These are phyloP conservation scores for Phytophthora constricta DNA, from an alignment of 352 stramenopile species.

Conservation along the genomic window DNA sequence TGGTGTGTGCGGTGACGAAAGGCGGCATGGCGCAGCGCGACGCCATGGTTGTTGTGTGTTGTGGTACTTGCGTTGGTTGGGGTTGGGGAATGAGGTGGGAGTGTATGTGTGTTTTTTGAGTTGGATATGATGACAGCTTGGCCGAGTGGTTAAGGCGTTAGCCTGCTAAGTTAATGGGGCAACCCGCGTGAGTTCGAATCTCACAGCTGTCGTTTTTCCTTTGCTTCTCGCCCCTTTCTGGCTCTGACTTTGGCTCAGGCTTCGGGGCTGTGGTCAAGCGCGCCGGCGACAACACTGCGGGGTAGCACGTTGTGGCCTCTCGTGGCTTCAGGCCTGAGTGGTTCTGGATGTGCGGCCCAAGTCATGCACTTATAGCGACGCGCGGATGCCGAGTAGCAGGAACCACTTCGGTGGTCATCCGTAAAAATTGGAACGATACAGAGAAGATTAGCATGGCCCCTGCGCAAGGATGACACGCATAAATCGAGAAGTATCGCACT, in stretches of 20 bases:
- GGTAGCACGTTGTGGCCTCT: not conserved
- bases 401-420: slow-evolving; percentile 53
- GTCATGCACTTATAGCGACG: not conserved
- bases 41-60: too few relatives aligned
- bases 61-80: not conserved
- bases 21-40: too few relatives aligned
- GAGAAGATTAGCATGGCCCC: slow-evolving; percentile 46
- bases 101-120: slow-evolving; percentile 12
- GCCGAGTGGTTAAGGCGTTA: slow-evolving; percentile 30
- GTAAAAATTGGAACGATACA: slow-evolving; percentile 52
- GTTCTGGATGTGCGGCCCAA: not conserved
- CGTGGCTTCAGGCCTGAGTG: not conserved
- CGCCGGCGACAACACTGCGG: too few relatives aligned
- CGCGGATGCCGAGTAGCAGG: slow-evolving; percentile 11
- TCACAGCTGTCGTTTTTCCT: slow-evolving; percentile 27
- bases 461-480: slow-evolving; percentile 38
- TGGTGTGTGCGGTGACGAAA: too few relatives aligned
- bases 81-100: not conserved
- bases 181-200: too few relatives aligned
- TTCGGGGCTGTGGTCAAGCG: too few relatives aligned
- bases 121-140: slow-evolving; percentile 15
- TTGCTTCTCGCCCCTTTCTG: not conserved
- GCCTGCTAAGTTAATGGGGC: slow-evolving; percentile 34
- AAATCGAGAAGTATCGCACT: slow-evolving; percentile 31
- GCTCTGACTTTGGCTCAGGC: not conserved